A percentile compares a stretch with the other conserved stretches of the same genome.
phyloP scores from a whole-genome alignment of 495 filamentous ascomycete species.

The Aspergillus steynii region DNA sequence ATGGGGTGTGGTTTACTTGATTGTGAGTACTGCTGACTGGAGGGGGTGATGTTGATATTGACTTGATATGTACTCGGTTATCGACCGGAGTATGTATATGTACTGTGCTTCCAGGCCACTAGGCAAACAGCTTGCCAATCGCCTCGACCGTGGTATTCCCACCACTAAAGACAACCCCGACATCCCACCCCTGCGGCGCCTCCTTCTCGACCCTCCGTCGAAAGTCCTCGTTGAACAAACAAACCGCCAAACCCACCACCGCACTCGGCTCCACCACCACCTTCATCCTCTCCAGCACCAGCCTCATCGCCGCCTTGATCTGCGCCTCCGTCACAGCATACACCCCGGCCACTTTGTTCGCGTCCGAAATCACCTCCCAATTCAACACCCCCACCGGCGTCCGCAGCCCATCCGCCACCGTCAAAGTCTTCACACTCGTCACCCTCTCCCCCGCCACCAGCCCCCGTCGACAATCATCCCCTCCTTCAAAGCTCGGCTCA shows the following conservation, averaged over 20 bases:
- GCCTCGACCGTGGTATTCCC: conserved; percentile 88
- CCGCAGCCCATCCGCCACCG: conserved; percentile 87
- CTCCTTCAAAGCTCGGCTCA: conserved; percentile 82
- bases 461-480: conserved; percentile 76
- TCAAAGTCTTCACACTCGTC: conserved; percentile 66
- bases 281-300: conserved; percentile 91
- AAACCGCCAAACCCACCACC: conserved; percentile 80
- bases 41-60: neutral
- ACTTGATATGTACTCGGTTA: too few relatives aligned
- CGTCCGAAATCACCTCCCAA: conserved; percentile 79
- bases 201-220: conserved; percentile 66
- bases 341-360: conserved; percentile 67
- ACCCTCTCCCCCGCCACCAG: conserved; percentile 63
- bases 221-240: conserved; percentile 84
- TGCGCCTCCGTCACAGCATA: conserved; percentile 80
- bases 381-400: conserved; percentile 78
- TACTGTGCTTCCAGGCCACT: too few relatives aligned
- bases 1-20: conserved; percentile 15
- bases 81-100: too few relatives aligned
- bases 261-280: conserved; percentile 88
- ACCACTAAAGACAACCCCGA: conserved; percentile 84
- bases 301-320: conserved; percentile 72
- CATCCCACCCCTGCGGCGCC: conserved; percentile 77
- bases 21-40: neutral
- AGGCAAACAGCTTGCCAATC: conserved; percentile 47